Evolutionary conservation across 2,329 filamentous ascomycete genomes (phyloP).

Genomic region (Sodiomyces alkalinus): DNA sequence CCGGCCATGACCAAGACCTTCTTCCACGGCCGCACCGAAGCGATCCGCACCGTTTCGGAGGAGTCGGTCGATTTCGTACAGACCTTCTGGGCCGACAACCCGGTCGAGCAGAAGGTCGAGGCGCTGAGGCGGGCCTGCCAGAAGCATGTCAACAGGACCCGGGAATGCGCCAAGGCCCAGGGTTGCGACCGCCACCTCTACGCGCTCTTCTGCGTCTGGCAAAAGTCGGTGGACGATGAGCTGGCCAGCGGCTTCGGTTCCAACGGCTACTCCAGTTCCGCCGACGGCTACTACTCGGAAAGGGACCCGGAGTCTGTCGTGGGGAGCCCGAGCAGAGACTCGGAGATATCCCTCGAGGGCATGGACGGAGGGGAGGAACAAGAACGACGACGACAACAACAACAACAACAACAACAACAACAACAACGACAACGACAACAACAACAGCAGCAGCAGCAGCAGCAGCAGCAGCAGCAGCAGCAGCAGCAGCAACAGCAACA

Average conservation of each 20-base stretch:
- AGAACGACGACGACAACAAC: too few relatives aligned
- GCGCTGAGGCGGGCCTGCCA: conserved; percentile 71
- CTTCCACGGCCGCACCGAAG: conserved; percentile 88
- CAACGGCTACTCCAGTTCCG: conserved; percentile 49
- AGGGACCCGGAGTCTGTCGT: conserved; percentile 28
- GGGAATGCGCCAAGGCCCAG: conserved; percentile 74
- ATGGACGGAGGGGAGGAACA: conserved; percentile 3
- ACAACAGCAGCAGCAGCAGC: too few relatives aligned
- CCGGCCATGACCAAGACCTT: conserved; percentile 96
- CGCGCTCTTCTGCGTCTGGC: conserved; percentile 89
- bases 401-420: too few relatives aligned
- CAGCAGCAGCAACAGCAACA: too few relatives aligned
- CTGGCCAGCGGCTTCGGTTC: conserved; percentile 36
- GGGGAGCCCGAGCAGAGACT: conserved; percentile 38
- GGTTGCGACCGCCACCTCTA: conserved; percentile 91
- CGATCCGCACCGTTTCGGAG: conserved; percentile 70
- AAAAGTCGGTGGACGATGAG: conserved; percentile 69
- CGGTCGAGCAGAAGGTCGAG: conserved; percentile 69
- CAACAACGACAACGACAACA: too few relatives aligned
- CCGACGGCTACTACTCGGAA: conserved; percentile 29
- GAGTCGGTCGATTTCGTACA: conserved; percentile 81
- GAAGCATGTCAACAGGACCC: conserved; percentile 66
- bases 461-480: too few relatives aligned
- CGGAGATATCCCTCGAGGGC: conserved; percentile 23
- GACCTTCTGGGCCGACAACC: conserved; percentile 88